These are phyloP conservation scores for Carpinus viminea DNA, from an alignment of 306 rosid species.

Conservation along the genomic window DNA sequence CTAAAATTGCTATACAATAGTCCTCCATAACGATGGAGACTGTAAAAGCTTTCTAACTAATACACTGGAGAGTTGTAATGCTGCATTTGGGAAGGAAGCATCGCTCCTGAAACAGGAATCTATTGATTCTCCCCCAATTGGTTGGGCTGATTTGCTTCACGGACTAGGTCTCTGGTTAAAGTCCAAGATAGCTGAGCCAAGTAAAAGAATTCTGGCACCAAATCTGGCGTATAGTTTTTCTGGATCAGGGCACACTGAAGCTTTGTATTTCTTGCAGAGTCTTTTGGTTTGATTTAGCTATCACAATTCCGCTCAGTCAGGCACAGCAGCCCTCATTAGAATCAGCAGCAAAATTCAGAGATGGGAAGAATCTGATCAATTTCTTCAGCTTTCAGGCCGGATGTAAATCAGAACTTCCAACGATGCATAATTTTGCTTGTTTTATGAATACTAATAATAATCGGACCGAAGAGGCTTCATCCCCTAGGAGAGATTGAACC, in stretches of 20 bases:
- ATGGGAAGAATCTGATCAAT: neutral
- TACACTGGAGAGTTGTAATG: no score
- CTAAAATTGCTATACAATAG: no score
- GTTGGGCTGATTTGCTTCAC: no score
- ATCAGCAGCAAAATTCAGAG: neutral
- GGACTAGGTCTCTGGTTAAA: no score
- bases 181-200: no score
- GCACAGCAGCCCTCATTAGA: neutral
- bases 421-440: neutral
- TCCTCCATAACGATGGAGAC: no score
- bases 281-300: neutral
- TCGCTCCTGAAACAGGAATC: no score
- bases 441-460: conserved; percentile 4
- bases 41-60: no score
- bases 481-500: conserved; percentile 40
- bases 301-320: neutral
- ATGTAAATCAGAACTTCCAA: neutral
- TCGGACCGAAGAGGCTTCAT: conserved; percentile 71
- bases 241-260: neutral
- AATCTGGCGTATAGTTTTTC: neutral
- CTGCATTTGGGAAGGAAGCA: no score
- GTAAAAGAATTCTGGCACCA: neutral
- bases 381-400: neutral
- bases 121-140: no score
- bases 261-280: neutral